phyloP scores from a whole-genome alignment of 2,329 filamentous ascomycete genomes.

The Dothideomycetes sp. region DNA sequence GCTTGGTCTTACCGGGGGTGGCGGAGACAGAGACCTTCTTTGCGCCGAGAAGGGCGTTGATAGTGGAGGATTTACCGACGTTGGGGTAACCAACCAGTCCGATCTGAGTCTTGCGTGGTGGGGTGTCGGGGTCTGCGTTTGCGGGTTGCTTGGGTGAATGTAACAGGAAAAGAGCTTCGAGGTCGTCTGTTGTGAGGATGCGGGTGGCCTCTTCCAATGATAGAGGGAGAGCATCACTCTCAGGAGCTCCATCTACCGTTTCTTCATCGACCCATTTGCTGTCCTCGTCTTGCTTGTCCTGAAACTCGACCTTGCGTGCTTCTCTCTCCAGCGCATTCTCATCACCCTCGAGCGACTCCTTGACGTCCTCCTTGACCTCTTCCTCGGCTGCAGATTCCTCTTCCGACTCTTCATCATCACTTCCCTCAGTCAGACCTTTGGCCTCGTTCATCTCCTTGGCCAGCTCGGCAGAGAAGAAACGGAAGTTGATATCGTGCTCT shows the following conservation, averaged over 20 bases:
- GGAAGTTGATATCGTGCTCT: slow-evolving; percentile 71
- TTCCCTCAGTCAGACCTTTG: slow-evolving; percentile 32
- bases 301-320: slow-evolving; percentile 33
- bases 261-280: slow-evolving; percentile 31
- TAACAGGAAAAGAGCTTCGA: slow-evolving; percentile 77
- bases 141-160: slow-evolving; percentile 50
- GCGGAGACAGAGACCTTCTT: slow-evolving; percentile 98
- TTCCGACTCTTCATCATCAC: slow-evolving; percentile 40
- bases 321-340: slow-evolving; percentile 36
- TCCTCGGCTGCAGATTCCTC: slow-evolving; percentile 39
- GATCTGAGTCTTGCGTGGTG: slow-evolving; percentile 65
- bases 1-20: slow-evolving; percentile 96
- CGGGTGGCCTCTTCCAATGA: slow-evolving; percentile 41
- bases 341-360: slow-evolving; percentile 33
- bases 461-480: slow-evolving; percentile 89
- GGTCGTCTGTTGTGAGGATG: slow-evolving; percentile 85
- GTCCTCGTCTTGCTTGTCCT: slow-evolving; percentile 29
- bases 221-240: slow-evolving; percentile 24
- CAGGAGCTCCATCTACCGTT: slow-evolving; percentile 16
- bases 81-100: slow-evolving; percentile 97
- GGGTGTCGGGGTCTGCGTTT: slow-evolving; percentile 28
- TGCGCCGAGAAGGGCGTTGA: slow-evolving; percentile 95
- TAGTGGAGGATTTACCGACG: slow-evolving; percentile 97
- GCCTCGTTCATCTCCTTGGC: slow-evolving; percentile 83
- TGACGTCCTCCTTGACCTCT: slow-evolving; percentile 24